Evolutionary conservation across 2,329 filamentous ascomycete genomes (phyloP).

Genomic region (Botrytis aclada): DNA sequence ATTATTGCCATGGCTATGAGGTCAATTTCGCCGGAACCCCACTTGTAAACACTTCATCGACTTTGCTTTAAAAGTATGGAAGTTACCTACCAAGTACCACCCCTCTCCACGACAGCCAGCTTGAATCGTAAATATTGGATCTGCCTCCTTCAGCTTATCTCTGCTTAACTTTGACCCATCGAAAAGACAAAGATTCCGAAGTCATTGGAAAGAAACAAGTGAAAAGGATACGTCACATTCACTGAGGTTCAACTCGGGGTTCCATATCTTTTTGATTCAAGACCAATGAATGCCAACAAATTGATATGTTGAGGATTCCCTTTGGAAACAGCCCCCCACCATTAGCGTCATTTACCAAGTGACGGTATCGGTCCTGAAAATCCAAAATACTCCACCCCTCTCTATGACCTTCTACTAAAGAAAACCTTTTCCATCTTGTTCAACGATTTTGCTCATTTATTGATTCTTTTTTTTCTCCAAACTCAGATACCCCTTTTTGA

Average conservation of each 20-base stretch:
- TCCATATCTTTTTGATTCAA: conserved; percentile 13
- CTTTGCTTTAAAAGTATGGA: no score
- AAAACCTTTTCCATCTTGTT: conserved; percentile 16
- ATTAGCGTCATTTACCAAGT: conserved; percentile 23
- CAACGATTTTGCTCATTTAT: conserved; percentile 14
- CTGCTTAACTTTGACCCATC: neutral
- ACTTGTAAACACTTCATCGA: neutral
- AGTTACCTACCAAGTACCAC: neutral
- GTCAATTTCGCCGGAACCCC: conserved; percentile 16
- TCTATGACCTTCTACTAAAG: conserved; percentile 10
- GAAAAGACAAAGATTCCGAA: neutral
- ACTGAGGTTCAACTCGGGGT: neutral
- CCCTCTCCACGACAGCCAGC: neutral
- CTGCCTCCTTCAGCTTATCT: neutral
- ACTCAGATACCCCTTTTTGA: conserved; percentile 12
- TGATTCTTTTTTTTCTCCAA: conserved; percentile 17
- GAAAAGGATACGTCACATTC: conserved; percentile 12
- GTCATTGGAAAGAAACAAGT: neutral
- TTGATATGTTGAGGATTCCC: conserved; percentile 11
- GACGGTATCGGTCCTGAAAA: conserved; percentile 27
- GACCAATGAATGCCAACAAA: conserved; percentile 13
- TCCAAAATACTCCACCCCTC: conserved; percentile 16
- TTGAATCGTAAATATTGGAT: neutral
- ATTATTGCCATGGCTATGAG: conserved; percentile 8
- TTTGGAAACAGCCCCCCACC: conserved; percentile 24